A percentile compares a stretch with the other conserved stretches of the same genome.
phyloP scores from a whole-genome alignment of 805 yeast genomes.

The Wickerhamomyces alni region DNA sequence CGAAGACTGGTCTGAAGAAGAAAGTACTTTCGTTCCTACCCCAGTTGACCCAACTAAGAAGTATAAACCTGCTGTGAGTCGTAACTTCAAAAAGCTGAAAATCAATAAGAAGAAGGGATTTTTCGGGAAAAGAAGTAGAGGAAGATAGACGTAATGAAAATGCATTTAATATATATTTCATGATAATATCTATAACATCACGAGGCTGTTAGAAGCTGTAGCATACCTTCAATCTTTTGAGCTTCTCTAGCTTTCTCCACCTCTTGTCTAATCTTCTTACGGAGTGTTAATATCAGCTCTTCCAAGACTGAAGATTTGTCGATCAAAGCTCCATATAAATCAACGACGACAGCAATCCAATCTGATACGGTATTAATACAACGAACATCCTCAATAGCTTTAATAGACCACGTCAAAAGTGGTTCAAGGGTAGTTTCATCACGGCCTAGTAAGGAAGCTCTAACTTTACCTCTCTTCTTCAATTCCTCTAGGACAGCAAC shows the following conservation, averaged over 20 bases:
- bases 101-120: constrained; percentile 37
- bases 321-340: constrained; percentile 69
- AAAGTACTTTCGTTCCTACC: constrained; percentile 6
- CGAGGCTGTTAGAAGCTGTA: constrained; percentile 67
- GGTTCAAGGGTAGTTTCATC: constrained; percentile 88
- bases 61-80: constrained; percentile 21
- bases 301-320: constrained; percentile 74
- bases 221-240: constrained; percentile 87
- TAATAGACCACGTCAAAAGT: constrained; percentile 74
- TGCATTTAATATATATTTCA: background rate
- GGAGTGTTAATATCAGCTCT: constrained; percentile 58
- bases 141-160: background rate
- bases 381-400: constrained; percentile 73
- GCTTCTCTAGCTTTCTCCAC: constrained; percentile 81
- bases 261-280: constrained; percentile 59
- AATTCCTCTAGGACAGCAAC: constrained; percentile 81
- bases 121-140: constrained; percentile 32
- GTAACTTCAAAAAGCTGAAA: constrained; percentile 47
- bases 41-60: constrained; percentile 27
- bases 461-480: constrained; percentile 81
- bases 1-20: constrained; percentile 13
- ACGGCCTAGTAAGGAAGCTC: constrained; percentile 72
- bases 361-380: constrained; percentile 55
- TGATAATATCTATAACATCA: constrained; percentile 1
- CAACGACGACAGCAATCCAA: constrained; percentile 65